phyloP scores from a whole-genome alignment of 2,329 filamentous ascomycete species.

The Pseudonectria buxi region DNA sequence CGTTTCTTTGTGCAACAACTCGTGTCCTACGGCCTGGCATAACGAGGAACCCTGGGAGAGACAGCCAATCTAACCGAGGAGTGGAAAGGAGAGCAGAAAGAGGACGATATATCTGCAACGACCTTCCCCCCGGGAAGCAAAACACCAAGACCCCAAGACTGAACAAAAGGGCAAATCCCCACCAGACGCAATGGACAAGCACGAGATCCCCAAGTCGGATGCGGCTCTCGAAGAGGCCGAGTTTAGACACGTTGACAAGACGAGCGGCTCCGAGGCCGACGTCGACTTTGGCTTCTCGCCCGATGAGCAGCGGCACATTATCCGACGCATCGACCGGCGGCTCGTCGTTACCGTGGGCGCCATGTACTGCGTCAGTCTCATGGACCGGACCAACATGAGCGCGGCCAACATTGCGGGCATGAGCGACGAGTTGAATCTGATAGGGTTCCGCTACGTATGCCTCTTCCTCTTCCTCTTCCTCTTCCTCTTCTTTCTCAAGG shows the following conservation, averaged over 20 bases:
- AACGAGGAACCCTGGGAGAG: too few species aligned
- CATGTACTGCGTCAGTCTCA: conserved; percentile 69
- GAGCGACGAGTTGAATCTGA: conserved; percentile 39
- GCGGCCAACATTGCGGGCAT: conserved; percentile 65
- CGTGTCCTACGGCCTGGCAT: too few species aligned
- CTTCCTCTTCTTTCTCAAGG: not conserved
- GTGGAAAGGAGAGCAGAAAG: too few species aligned
- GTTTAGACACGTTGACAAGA: conserved; percentile 17
- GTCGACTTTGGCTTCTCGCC: conserved; percentile 44
- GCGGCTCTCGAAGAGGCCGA: conserved; percentile 19
- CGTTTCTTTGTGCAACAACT: too few species aligned
- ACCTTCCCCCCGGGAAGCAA: too few species aligned
- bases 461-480: not conserved
- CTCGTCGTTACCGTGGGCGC: conserved; percentile 55
- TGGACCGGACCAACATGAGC: conserved; percentile 75
- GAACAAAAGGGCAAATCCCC: too few species aligned
- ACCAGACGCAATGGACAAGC: conserved; percentile 18
- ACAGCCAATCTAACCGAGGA: too few species aligned
- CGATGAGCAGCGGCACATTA: conserved; percentile 59
- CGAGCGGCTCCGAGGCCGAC: conserved; percentile 18
- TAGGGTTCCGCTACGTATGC: conserved; percentile 39
- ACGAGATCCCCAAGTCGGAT: conserved; percentile 7
- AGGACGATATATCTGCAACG: too few species aligned
- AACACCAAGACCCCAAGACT: too few species aligned
- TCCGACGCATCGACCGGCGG: conserved; percentile 61